Conservation (phyloP, 495 filamentous ascomycete species). For the Apodospora peruviana region DNA sequence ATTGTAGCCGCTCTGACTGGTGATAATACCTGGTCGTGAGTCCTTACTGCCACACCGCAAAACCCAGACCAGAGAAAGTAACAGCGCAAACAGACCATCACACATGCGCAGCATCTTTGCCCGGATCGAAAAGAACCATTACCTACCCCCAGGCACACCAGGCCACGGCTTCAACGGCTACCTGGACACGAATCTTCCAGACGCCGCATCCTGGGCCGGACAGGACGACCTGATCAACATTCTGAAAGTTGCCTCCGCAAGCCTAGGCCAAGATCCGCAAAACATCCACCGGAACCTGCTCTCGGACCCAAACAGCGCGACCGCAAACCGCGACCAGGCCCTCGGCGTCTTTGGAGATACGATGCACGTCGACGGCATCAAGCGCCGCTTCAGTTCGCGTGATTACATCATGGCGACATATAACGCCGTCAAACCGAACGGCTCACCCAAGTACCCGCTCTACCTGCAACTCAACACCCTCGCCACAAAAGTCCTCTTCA, state of each 20-base stretch:
- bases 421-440: conserved; percentile 13
- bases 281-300: conserved; percentile 9
- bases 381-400: conserved; percentile 26
- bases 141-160: conserved; percentile 22
- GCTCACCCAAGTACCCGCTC: conserved; percentile 25
- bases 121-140: conserved; percentile 34
- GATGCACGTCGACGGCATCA: conserved; percentile 1
- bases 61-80: neutral
- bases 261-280: conserved; percentile 11
- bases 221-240: conserved; percentile 27
- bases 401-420: conserved; percentile 31
- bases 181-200: conserved; percentile 26
- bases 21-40: conserved; percentile 30
- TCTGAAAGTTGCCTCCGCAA: conserved; percentile 31
- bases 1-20: conserved; percentile 26
- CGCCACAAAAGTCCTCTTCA: conserved; percentile 32
- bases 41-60: neutral
- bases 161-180: conserved; percentile 38
- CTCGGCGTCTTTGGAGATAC: conserved; percentile 6
- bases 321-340: conserved; percentile 6
- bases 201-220: conserved; percentile 29
- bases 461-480: conserved; percentile 29
- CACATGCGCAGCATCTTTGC: conserved; percentile 32
- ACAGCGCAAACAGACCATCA: neutral
- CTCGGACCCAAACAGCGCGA: conserved; percentile 11